Evolutionary conservation across 108 stramenopile species (phyloP).

Genomic region (Cylindrotheca closterium): DNA sequence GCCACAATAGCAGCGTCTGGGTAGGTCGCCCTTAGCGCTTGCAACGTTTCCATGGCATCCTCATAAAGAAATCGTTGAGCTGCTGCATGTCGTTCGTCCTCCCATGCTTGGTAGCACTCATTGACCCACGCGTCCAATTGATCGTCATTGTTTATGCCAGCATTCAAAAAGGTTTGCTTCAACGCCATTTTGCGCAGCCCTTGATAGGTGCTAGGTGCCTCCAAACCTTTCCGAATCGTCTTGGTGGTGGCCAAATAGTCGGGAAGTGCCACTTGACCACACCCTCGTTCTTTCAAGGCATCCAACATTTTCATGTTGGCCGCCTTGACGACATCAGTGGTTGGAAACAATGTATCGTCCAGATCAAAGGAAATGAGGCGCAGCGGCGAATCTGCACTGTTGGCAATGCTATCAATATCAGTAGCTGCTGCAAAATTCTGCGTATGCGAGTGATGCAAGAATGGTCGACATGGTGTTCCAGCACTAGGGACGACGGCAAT

Average conservation of each 20-base stretch:
- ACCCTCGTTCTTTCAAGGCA: conserved; percentile 28
- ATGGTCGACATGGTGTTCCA: no score
- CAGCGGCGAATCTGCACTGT: not conserved
- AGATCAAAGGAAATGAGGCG: conserved; percentile 59
- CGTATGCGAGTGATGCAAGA: no score
- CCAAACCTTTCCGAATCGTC: conserved; percentile 38
- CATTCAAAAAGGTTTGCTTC: conserved; percentile 7
- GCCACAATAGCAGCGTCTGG: conserved; percentile 52
- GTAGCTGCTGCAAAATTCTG: no score
- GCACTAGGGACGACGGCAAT: no score
- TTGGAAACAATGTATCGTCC: conserved; percentile 69
- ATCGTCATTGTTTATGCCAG: conserved; percentile 11
- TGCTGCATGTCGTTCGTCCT: conserved; percentile 51
- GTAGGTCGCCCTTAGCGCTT: conserved; percentile 26
- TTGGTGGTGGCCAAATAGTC: conserved; percentile 42
- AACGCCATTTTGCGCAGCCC: conserved; percentile 57
- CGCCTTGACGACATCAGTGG: conserved; percentile 39
- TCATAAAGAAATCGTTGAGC: conserved; percentile 57
- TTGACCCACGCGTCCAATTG: conserved; percentile 22
- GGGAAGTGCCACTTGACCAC: conserved; percentile 22
- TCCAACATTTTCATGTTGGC: conserved; percentile 44
- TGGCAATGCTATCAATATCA: no score
- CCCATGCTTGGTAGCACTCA: conserved; percentile 55
- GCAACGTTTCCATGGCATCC: conserved; percentile 32
- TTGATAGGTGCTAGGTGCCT: conserved; percentile 50